Evolutionary conservation across 2,329 filamentous ascomycete genomes (phyloP), one percentile per base, ranked within the genome.

Genomic region (Aschersonia sp.): DNA sequence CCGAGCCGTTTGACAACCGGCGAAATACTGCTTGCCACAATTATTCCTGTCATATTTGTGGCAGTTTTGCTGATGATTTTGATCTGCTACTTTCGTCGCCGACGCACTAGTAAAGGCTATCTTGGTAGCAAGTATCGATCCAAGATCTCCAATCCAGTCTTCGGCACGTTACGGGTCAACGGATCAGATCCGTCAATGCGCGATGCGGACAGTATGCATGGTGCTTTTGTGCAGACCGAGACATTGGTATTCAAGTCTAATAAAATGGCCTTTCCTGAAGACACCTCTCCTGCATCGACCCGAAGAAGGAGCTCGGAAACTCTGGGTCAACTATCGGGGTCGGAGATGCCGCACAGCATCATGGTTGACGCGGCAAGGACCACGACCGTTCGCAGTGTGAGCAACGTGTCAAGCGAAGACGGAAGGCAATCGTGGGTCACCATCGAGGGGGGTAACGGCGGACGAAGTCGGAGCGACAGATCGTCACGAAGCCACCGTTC

Each of bases 11-110:
- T 64, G 6, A 59, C 53, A 29, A 66, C 57, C 4, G 56, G 56
- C 29, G 57, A 63, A 4, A 62, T 72, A 29, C 56, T 73, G 5
- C 54, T 72, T 11, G 70, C 68, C 1, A 65, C 68, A 3, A 61
- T 73, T 3, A 57, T 74, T 3, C 70, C 70, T 2, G 52, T 72
- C 11, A 51, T 71, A 1, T 55, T 63, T 22, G 48, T 67, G 9
- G 52, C 63, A 0, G 50, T 67, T 5, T 50, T 64, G 7, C 51
- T 64, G 14, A 54, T 63, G 52, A 50, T 66, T 3, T 50, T 66
- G 5, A 50, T 62, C 29, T 67, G 60, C 49, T 60, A 62, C 47
- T 48, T 64, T 41, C 56, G 65, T 30, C 62, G 61, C 9, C 58
- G 59, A 2, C 57, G 56, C 29, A 54, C 54, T 9, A 57, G 53